Conservation (phyloP, 192 early-diverging fungal species). For the Dissophora ornata region DNA sequence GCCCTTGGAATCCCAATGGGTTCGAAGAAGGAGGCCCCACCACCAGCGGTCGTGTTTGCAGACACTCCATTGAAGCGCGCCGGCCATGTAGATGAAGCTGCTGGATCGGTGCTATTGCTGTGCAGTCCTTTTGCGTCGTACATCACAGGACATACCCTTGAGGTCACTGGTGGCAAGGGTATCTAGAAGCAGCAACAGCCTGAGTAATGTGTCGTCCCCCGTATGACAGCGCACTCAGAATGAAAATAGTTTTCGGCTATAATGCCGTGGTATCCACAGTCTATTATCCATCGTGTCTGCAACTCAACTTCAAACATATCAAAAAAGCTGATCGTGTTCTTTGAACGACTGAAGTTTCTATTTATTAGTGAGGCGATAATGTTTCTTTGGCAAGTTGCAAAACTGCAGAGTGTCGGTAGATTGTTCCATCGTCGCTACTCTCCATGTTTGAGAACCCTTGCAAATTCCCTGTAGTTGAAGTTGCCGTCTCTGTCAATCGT, state of each 20-base stretch:
- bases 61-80: slow-evolving; percentile 68
- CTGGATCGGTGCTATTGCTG: slow-evolving; percentile 66
- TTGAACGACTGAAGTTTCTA: too few species aligned
- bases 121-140: slow-evolving; percentile 68
- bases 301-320: too few species aligned
- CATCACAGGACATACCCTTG: slow-evolving; percentile 68
- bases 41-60: slow-evolving; percentile 50
- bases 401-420: background rate
- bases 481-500: slow-evolving; percentile 78
- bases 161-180: slow-evolving; percentile 72
- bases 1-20: slow-evolving; percentile 68
- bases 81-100: slow-evolving; percentile 72
- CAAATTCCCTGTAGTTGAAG: slow-evolving; percentile 95
- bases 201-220: too few species aligned
- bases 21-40: slow-evolving; percentile 42
- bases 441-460: slow-evolving; percentile 94
- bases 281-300: too few species aligned
- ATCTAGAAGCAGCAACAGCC: too few species aligned
- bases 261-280: too few species aligned
- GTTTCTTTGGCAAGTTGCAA: too few species aligned
- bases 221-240: too few species aligned
- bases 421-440: slow-evolving; percentile 63
- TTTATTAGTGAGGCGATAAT: too few species aligned
- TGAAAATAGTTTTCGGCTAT: too few species aligned
- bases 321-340: too few species aligned